phyloP scores from a whole-genome alignment of 495 filamentous ascomycete genomes.

The Cairneyella variabilis region DNA sequence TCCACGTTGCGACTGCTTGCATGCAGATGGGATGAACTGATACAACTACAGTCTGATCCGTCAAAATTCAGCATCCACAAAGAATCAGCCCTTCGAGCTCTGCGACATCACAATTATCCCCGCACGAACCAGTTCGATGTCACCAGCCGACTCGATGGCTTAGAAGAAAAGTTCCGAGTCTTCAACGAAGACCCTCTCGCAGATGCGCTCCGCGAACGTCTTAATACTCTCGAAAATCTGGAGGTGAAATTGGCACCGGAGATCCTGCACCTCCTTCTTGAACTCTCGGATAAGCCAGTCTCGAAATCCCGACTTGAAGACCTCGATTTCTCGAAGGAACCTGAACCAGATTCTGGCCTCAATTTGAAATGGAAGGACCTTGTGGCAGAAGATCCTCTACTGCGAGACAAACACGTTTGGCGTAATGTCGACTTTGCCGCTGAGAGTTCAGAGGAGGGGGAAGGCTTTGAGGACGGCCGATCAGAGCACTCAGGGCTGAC shows the following conservation, averaged over 20 bases:
- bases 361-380: slow-evolving; percentile 72
- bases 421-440: slow-evolving; percentile 67
- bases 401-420: slow-evolving; percentile 72
- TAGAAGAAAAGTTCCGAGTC: slow-evolving; percentile 85
- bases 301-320: slow-evolving; percentile 60
- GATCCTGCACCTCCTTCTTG: slow-evolving; percentile 70
- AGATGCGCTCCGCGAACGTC: slow-evolving; percentile 64
- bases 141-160: slow-evolving; percentile 63
- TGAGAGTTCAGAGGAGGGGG: slow-evolving; percentile 60
- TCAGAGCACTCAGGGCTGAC: slow-evolving; percentile 15
- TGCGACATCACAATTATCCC: slow-evolving; percentile 58
- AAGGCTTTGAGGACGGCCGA: slow-evolving; percentile 32
- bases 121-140: slow-evolving; percentile 91
- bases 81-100: slow-evolving; percentile 47
- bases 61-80: slow-evolving; percentile 42
- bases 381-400: slow-evolving; percentile 65
- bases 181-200: slow-evolving; percentile 74
- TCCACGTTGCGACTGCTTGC: not conserved
- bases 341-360: slow-evolving; percentile 35
- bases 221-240: slow-evolving; percentile 52
- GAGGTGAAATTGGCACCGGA: slow-evolving; percentile 68
- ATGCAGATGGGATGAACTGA: not conserved
- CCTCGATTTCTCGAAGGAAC: slow-evolving; percentile 48
- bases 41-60: slow-evolving; percentile 32
- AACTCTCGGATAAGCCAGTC: slow-evolving; percentile 77